Percentiles rank a stretch among this genome's conserved stretches.
These are phyloP conservation scores for Macrolepiota fuliginosa DNA, from an alignment of 768 basidiomycete species.

Conservation along the genomic window DNA sequence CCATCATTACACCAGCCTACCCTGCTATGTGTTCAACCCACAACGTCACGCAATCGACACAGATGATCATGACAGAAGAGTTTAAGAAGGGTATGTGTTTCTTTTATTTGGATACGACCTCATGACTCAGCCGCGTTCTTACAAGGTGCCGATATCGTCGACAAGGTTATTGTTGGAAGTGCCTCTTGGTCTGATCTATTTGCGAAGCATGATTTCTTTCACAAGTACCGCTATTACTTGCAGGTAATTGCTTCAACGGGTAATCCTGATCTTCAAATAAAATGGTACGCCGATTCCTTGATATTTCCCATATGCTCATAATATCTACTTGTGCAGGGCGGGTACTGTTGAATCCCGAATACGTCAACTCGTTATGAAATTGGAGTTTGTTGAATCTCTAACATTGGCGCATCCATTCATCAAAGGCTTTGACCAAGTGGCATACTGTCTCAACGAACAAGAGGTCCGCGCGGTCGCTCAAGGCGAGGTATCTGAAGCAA, in stretches of 20 bases:
- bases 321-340: slow-evolving; percentile 36
- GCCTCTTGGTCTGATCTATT: slow-evolving; percentile 95
- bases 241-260: slow-evolving; percentile 94
- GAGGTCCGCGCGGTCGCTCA: slow-evolving; percentile 88
- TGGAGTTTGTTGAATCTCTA: slow-evolving; percentile 93
- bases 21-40: slow-evolving; percentile 99
- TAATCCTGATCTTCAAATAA: slow-evolving; percentile 79
- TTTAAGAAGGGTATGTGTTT: slow-evolving; percentile 75
- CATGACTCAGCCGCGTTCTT: slow-evolving; percentile 13
- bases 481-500: slow-evolving; percentile 76
- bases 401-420: slow-evolving; percentile 92
- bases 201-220: slow-evolving; percentile 93
- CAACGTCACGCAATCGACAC: slow-evolving; percentile 94
- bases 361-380: slow-evolving; percentile 95
- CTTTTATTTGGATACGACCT: slow-evolving; percentile 1
- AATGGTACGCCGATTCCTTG: slow-evolving; percentile 63
- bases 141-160: slow-evolving; percentile 87
- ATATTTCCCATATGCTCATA: slow-evolving; percentile 2
- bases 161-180: slow-evolving; percentile 82
- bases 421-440: slow-evolving; percentile 88
- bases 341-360: slow-evolving; percentile 98
- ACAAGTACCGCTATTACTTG: slow-evolving; percentile 93
- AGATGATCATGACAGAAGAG: slow-evolving; percentile 94
- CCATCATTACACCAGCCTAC: slow-evolving; percentile 98
- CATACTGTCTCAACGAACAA: slow-evolving; percentile 79